Percentiles rank a stretch among this genome's conserved stretches.
phyloP scores from a whole-genome alignment of 768 basidiomycete genomes.

The Macrocybe gigantea region DNA sequence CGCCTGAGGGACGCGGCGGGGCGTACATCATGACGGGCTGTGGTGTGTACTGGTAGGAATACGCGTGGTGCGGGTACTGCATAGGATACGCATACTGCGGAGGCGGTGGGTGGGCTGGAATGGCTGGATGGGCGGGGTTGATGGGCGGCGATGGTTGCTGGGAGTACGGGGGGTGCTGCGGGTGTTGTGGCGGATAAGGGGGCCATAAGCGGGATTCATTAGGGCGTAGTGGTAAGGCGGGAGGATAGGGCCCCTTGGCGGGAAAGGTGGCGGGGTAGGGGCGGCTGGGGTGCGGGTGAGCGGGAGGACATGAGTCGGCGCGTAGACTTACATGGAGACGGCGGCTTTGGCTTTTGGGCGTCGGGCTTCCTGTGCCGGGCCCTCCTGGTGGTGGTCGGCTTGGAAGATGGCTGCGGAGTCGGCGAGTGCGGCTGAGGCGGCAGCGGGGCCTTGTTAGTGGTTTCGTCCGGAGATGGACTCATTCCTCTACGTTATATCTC shows the following conservation, averaged over 20 bases:
- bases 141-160: conserved; percentile 23
- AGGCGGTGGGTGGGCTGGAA: conserved; percentile 28
- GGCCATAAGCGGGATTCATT: conserved; percentile 70
- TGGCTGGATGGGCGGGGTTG: conserved; percentile 28
- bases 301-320: conserved; percentile 8
- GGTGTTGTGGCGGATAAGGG: conserved; percentile 19
- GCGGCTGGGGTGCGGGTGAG: conserved; percentile 17
- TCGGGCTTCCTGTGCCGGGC: conserved; percentile 46
- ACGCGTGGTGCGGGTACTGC: conserved; percentile 48
- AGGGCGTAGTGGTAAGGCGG: conserved; percentile 37
- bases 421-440: conserved; percentile 41
- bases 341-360: conserved; percentile 14
- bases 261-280: conserved; percentile 22
- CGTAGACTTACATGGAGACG: conserved; percentile 12
- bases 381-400: conserved; percentile 45
- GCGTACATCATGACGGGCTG: conserved; percentile 67
- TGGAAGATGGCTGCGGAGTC: conserved; percentile 33
- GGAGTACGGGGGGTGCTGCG: conserved; percentile 22
- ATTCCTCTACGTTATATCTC: too few species aligned
- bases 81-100: conserved; percentile 54
- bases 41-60: conserved; percentile 63
- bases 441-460: conserved; percentile 32
- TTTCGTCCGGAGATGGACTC: background rate
- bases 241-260: conserved; percentile 41
- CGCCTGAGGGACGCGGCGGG: conserved; percentile 29